Conservation (phyloP, 2,329 filamentous ascomycete species). For the Pseudogymnoascus sp. region DNA sequence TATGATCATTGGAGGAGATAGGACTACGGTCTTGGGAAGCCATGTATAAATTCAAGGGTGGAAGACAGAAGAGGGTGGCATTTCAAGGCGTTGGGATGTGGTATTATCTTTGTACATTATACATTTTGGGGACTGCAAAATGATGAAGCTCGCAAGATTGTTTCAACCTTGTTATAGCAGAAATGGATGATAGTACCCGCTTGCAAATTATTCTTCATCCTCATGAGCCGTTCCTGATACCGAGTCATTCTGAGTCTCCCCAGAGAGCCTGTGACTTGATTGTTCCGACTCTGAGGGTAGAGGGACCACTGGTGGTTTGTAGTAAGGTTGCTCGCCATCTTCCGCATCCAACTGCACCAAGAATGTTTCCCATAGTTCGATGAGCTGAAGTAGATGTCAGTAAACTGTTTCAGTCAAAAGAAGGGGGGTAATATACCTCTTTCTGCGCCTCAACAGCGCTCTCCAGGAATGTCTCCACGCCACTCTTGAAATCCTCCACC, state of each 20-base stretch:
- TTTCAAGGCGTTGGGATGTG: constrained; percentile 8
- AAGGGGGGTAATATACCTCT: constrained; percentile 56
- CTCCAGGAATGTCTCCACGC: constrained; percentile 94
- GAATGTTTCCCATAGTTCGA: constrained; percentile 97
- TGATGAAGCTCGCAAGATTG: constrained; percentile 13
- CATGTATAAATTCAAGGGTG: constrained; percentile 27
- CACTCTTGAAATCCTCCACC: constrained; percentile 97
- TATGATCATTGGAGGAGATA: constrained; percentile 4
- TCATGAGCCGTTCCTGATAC: constrained; percentile 20
- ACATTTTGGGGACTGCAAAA: not conserved
- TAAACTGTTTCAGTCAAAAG: constrained; percentile 1
- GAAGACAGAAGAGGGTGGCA: not conserved
- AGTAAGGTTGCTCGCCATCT: constrained; percentile 69
- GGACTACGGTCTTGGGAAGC: constrained; percentile 12
- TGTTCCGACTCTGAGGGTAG: constrained; percentile 49
- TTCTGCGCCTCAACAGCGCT: constrained; percentile 97
- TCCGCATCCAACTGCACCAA: constrained; percentile 92
- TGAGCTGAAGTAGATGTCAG: constrained; percentile 37
- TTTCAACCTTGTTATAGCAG: constrained; percentile 7
- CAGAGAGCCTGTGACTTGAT: constrained; percentile 41
- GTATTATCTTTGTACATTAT: constrained; percentile 9
- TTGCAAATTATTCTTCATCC: constrained; percentile 13
- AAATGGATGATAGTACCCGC: not conserved
- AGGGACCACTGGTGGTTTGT: constrained; percentile 54
- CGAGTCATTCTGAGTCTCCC: constrained; percentile 20